Base-by-base conservation (phyloP, 1,284 basidiomycete genomes). In the Pseudozyma tsukubaensis region DNA sequence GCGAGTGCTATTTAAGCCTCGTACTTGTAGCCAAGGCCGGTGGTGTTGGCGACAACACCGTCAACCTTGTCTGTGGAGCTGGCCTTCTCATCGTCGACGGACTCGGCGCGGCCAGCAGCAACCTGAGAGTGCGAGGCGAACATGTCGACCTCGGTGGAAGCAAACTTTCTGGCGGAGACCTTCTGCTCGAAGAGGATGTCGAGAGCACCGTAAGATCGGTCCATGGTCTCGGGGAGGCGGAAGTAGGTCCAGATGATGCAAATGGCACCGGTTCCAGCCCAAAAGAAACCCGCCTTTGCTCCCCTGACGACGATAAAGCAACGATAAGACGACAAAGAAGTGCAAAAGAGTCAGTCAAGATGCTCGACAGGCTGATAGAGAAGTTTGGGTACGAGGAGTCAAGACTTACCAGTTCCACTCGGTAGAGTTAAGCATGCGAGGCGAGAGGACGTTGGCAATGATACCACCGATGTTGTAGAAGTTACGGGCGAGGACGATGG, bases 401-500 rank as follows among this genome's bases (percentile, higher is more conserved):
- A n/a, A n/a, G n/a, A n/a, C n/a, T n/a, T n/a, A n/a, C n/a, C 85
- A 85, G 60, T 86, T 85, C 85, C 87, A 87, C 7, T 80, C 83
- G 0, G 63, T 72, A 0, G 85, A 81, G 64, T 79, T 84, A 39
- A 87, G 79, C 86, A 86, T 86, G 48, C 86, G 78, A 2, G 87
- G 87, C n/a, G 83, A 84, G 59, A 86, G 79, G 63, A 86, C 83
- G 72, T 87, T 87, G 74, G 86, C 85, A 45, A 83, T 73, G 60
- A 78, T 62, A 24, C 76, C 64, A 14, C 65, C 72, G 24, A 77
- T 40, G 69, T 86, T 86, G 84, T 87, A 87, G 5, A 83, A 70
- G 60, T 85, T 85, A 50, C 88, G 85, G 35, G 86, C 86, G 24
- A 89, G 84, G 0, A 86, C 88, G 67, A 88, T 85, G 1, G 88